Evolutionary conservation across 805 yeast species (phyloP).

Genomic region (Starmerella bacillaris): DNA sequence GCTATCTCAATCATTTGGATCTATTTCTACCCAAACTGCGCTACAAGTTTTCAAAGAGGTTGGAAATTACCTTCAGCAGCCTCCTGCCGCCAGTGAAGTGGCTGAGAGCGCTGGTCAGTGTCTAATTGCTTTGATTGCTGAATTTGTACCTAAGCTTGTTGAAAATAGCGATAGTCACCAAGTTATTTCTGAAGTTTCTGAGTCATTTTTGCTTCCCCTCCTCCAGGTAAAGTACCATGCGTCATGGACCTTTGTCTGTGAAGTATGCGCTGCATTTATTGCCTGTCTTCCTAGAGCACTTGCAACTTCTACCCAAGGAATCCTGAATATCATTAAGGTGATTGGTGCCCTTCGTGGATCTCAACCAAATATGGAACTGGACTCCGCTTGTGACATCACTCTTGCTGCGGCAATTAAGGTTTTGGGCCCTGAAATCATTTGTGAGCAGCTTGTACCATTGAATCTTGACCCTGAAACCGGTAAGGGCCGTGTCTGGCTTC

Average conservation of each 20-base stretch:
- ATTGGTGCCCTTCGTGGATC: constrained; percentile 62
- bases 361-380: constrained; percentile 42
- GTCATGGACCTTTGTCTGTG: constrained; percentile 58
- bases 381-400: constrained; percentile 62
- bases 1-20: constrained; percentile 57
- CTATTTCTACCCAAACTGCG: constrained; percentile 30
- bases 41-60: constrained; percentile 42
- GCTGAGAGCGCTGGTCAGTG: constrained; percentile 72
- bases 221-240: constrained; percentile 57
- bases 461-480: constrained; percentile 42
- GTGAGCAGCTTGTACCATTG: constrained; percentile 51
- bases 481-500: constrained; percentile 88
- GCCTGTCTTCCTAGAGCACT: constrained; percentile 40
- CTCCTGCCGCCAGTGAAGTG: constrained; percentile 46
- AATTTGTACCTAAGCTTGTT: constrained; percentile 40
- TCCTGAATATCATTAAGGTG: constrained; percentile 34
- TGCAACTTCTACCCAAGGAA: constrained; percentile 39
- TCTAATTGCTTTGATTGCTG: constrained; percentile 55
- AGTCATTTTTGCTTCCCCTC: constrained; percentile 36
- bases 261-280: constrained; percentile 44
- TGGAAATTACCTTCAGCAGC: constrained; percentile 35
- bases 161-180: constrained; percentile 27
- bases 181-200: constrained; percentile 30
- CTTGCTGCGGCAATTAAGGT: constrained; percentile 61
- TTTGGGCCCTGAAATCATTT: constrained; percentile 72